phyloP scores from a whole-genome alignment of 1,284 basidiomycete species.

The Austroboletus rostrupii region DNA sequence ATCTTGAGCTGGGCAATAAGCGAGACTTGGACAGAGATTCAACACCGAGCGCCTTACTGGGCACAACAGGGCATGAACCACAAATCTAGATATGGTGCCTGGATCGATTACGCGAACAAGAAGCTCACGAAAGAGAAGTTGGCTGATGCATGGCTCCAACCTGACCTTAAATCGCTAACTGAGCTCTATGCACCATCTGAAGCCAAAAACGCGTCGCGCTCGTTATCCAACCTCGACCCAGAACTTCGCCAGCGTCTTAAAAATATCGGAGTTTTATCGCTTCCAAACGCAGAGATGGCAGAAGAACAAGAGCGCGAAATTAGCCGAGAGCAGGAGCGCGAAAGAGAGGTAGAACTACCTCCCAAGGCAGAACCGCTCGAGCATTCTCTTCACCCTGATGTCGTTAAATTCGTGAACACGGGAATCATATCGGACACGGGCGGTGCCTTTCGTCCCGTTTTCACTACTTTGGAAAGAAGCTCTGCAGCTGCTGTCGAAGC shows the following conservation, averaged over 20 bases:
- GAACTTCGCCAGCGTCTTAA: neutral
- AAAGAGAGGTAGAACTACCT: conserved; percentile 2
- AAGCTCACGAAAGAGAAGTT: neutral
- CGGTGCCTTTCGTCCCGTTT: neutral
- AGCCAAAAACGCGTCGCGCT: neutral
- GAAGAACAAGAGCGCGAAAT: neutral
- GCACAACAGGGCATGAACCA: conserved; percentile 22
- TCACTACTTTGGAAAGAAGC: neutral
- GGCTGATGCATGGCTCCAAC: neutral
- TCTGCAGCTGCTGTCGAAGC: neutral
- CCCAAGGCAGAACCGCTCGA: neutral
- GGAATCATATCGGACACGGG: neutral
- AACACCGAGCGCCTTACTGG: conserved; percentile 23
- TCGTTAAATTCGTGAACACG: neutral
- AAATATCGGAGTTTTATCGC: neutral
- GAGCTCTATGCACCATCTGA: neutral
- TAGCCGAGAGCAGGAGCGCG: neutral
- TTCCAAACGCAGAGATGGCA: neutral
- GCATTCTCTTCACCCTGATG: neutral
- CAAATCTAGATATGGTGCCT: conserved; percentile 27
- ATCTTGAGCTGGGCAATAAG: conserved; percentile 31
- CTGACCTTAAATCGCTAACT: neutral
- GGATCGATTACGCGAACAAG: conserved; percentile 16
- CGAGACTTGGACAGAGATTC: conserved; percentile 12
- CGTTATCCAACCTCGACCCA: neutral